Base-by-base conservation (phyloP, 2,329 filamentous ascomycete species). In the Plenodomus tracheiphilus region DNA sequence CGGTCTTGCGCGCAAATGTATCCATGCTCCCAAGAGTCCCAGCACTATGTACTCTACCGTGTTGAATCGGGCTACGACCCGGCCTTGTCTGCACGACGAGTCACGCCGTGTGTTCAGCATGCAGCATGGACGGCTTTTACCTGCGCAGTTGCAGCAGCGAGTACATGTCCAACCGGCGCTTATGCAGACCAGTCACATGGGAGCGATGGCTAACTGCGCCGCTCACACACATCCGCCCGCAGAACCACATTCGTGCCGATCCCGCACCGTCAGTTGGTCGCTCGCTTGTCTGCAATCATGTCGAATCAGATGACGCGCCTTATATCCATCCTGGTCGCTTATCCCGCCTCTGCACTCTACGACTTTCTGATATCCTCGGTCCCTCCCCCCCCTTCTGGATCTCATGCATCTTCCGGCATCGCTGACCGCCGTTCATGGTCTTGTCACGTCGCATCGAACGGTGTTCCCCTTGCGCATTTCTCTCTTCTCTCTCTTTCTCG, bases 1-100 rank as follows among this genome's bases (percentile, higher is more conserved):
- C 28, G 28, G 28, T 32, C 28, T 32, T 32, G 28, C 28, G 28
- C 28, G 13, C 28, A 15, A n/a, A n/a, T n/a, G n/a, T n/a, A 32
- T 15, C 6, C 15, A 32, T 32, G 28, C 28, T 15, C 28, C 13
- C 11, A 32, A 10, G n/a, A n/a, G n/a, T n/a, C n/a, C n/a, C n/a
- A n/a, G n/a, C n/a, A n/a, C n/a, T n/a, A n/a, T n/a, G 22, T 10
- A 25, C 22, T 25, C 28, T 32, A 32, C 28, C 28, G 11, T 32
- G 28, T 15, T 32, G 28, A 15, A 32, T 11, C 28, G 28, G 28
- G 28, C 28, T 32, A 32, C 28, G 28, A 37, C 35, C 42, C 47
- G 40, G 47, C n/a, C 30, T 18, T 32, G 28, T 39, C 45, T 49
- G 48, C 48, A 46, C 39, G 19, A 21, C 22, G 43, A 48, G 45